Evolutionary conservation across 2,329 filamentous ascomycete species (phyloP).

Genomic region (Plectosphaerella cucumerina): DNA sequence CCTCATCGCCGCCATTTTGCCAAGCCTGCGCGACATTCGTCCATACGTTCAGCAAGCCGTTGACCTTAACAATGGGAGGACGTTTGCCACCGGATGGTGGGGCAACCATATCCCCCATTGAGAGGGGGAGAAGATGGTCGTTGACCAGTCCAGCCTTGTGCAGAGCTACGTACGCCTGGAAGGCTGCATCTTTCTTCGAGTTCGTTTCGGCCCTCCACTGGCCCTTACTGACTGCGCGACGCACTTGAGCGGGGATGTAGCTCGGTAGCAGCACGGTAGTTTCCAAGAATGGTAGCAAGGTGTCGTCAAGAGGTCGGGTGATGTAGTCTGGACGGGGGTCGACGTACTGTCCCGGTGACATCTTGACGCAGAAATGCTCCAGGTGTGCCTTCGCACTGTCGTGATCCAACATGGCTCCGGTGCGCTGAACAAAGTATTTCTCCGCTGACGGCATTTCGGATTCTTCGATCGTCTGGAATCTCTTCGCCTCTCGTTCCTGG

Average conservation of each 20-base stretch:
- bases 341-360: constrained; percentile 55
- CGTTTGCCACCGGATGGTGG: constrained; percentile 33
- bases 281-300: constrained; percentile 27
- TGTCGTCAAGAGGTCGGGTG: constrained; percentile 32
- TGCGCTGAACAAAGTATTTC: constrained; percentile 32
- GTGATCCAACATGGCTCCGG: constrained; percentile 64
- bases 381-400: constrained; percentile 74
- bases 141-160: constrained; percentile 70
- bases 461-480: constrained; percentile 45
- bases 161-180: constrained; percentile 70
- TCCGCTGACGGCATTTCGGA: constrained; percentile 18
- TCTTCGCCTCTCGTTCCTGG: constrained; percentile 48
- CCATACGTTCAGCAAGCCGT: constrained; percentile 44
- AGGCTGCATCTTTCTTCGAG: constrained; percentile 77
- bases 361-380: constrained; percentile 70
- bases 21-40: constrained; percentile 35
- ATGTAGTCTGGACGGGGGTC: constrained; percentile 67
- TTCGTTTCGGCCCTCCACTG: constrained; percentile 68
- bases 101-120: constrained; percentile 32
- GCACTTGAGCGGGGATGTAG: constrained; percentile 60
- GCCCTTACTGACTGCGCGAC: constrained; percentile 43
- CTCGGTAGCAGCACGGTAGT: constrained; percentile 69
- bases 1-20: constrained; percentile 23
- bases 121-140: constrained; percentile 68
- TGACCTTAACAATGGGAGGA: constrained; percentile 27